phyloP scores from a whole-genome alignment of 2,329 filamentous ascomycete species.

The Fusarium transvaalense region DNA sequence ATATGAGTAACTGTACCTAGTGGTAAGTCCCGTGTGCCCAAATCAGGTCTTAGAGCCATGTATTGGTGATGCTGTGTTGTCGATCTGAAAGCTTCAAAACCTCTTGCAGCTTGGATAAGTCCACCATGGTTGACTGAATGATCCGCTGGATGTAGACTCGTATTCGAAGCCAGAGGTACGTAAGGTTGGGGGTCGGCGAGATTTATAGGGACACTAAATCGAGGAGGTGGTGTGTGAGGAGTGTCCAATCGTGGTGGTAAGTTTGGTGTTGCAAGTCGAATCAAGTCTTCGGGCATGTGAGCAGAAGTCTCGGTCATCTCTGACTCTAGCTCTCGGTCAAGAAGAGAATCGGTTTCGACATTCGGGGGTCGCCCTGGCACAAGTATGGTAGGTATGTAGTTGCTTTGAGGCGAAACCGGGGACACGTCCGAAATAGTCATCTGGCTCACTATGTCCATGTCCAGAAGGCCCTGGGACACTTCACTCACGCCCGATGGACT shows the following conservation, averaged over 20 bases:
- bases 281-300: slow-evolving; percentile 36
- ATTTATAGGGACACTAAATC: slow-evolving; percentile 20
- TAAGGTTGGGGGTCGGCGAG: slow-evolving; percentile 20
- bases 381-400: slow-evolving; percentile 19
- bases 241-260: slow-evolving; percentile 45
- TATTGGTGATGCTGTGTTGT: slow-evolving; percentile 42
- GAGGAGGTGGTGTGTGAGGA: slow-evolving; percentile 38
- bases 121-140: slow-evolving; percentile 40
- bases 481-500: slow-evolving; percentile 42
- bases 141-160: slow-evolving; percentile 10
- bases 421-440: slow-evolving; percentile 40
- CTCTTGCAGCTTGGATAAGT: slow-evolving; percentile 43
- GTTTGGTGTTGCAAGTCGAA: slow-evolving; percentile 46
- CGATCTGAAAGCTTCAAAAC: slow-evolving; percentile 43
- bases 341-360: slow-evolving; percentile 38
- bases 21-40: slow-evolving; percentile 28
- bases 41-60: slow-evolving; percentile 38
- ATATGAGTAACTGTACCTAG: slow-evolving; percentile 42
- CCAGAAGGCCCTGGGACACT: slow-evolving; percentile 39
- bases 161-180: neutral
- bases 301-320: slow-evolving; percentile 26
- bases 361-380: slow-evolving; percentile 15
- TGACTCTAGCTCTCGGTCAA: slow-evolving; percentile 28
- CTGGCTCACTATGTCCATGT: slow-evolving; percentile 35
- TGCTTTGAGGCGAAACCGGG: slow-evolving; percentile 29